Evolutionary conservation across 164 flowering plant genomes (phyloP).

Genomic region (Berberis vulgaris): DNA sequence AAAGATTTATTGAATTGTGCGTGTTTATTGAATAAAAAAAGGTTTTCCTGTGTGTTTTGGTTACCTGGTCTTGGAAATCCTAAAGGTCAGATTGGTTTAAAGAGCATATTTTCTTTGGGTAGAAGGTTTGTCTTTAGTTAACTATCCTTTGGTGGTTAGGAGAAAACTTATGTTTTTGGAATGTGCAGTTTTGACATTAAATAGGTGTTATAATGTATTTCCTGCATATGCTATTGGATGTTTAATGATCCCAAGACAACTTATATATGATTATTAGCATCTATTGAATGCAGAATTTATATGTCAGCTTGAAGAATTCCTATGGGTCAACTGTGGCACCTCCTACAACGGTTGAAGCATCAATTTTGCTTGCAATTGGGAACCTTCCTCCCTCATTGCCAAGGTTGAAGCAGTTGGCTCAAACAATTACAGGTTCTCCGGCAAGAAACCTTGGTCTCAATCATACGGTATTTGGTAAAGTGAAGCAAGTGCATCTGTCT

Average conservation of each 20-base stretch:
- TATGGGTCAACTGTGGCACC: slow-evolving; percentile 69
- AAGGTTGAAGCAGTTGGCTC: slow-evolving; percentile 81
- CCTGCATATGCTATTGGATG: too few species aligned
- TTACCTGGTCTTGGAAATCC: too few species aligned
- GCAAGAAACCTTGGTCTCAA: slow-evolving; percentile 77
- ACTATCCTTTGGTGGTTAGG: too few species aligned
- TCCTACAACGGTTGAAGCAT: slow-evolving; percentile 64
- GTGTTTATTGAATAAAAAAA: too few species aligned
- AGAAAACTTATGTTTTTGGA: too few species aligned
- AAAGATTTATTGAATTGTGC: too few species aligned
- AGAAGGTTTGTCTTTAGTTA: too few species aligned
- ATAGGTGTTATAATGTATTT: too few species aligned
- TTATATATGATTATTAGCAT: slow-evolving; percentile 5
- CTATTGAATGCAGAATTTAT: slow-evolving; percentile 62
- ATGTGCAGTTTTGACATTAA: too few species aligned
- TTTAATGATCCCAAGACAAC: background rate
- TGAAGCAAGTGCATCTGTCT: slow-evolving; percentile 76
- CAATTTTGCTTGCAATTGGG: slow-evolving; percentile 62
- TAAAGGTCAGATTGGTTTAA: too few species aligned
- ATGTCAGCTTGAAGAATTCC: slow-evolving; percentile 57
- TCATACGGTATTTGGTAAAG: slow-evolving; percentile 71
- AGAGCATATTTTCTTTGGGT: too few species aligned
- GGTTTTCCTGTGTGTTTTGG: too few species aligned
- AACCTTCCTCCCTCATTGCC: slow-evolving; percentile 35
- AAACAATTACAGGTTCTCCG: slow-evolving; percentile 60